Conservation (phyloP, 2,329 filamentous ascomycete species). For the Rhexocercosporidium sp. region DNA sequence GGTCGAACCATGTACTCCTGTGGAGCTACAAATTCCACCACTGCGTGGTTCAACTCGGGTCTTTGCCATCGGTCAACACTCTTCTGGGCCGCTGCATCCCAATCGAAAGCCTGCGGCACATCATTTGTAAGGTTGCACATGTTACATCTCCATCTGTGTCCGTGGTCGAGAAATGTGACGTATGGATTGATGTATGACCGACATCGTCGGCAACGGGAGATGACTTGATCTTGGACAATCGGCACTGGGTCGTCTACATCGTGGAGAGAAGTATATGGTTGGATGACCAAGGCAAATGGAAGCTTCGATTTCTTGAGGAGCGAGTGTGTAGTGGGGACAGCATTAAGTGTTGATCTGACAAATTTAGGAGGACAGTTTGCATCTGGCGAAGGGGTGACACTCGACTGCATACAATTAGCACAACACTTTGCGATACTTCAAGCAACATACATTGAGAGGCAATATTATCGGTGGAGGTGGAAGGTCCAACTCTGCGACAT, state of each 20-base stretch:
- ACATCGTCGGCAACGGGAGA: constrained; percentile 93
- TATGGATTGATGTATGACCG: constrained; percentile 98
- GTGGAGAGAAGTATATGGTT: constrained; percentile 91
- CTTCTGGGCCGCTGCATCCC: constrained; percentile 92
- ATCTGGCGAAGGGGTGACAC: constrained; percentile 86
- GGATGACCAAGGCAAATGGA: constrained; percentile 93
- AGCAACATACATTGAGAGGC: constrained; percentile 80
- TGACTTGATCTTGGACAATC: constrained; percentile 94
- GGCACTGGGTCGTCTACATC: constrained; percentile 91
- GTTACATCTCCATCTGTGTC: constrained; percentile 98
- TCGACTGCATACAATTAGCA: constrained; percentile 66
- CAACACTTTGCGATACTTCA: background rate
- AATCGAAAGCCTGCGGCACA: constrained; percentile 98
- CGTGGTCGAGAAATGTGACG: constrained; percentile 94
- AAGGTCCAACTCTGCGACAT: constrained; percentile 88
- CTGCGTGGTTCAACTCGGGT: constrained; percentile 91
- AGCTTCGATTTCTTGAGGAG: constrained; percentile 96
- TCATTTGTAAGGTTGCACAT: constrained; percentile 99
- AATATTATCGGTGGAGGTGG: constrained; percentile 90
- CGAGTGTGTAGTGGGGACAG: constrained; percentile 88
- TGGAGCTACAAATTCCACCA: constrained; percentile 95
- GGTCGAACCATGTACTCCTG: constrained; percentile 99
- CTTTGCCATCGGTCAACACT: constrained; percentile 90
- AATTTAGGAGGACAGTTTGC: constrained; percentile 95
- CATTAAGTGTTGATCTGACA: constrained; percentile 92